These are phyloP conservation scores for Alternaria hordeiaustralica DNA, from an alignment of 2,329 filamentous ascomycete genomes.

Conservation along the genomic window DNA sequence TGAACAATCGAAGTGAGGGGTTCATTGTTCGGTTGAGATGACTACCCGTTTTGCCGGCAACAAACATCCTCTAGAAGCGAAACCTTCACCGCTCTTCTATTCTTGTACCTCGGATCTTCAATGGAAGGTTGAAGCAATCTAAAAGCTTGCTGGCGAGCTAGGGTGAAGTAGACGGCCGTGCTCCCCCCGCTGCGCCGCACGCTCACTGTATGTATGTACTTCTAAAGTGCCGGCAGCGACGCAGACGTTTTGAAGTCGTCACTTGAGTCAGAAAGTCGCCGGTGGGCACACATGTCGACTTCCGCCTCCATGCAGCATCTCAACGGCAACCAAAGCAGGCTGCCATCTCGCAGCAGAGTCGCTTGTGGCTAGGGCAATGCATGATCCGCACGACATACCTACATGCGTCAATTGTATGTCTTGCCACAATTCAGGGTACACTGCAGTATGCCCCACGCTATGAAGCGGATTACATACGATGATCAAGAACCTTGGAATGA, in stretches of 20 bases:
- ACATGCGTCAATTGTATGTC: slow-evolving; percentile 39
- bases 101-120: slow-evolving; percentile 22
- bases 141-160: slow-evolving; percentile 28
- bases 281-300: slow-evolving; percentile 22
- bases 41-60: slow-evolving; percentile 37
- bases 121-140: slow-evolving; percentile 33
- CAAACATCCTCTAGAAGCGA: slow-evolving; percentile 14
- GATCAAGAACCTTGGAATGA: slow-evolving; percentile 13
- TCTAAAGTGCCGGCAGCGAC: slow-evolving; percentile 15
- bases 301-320: slow-evolving; percentile 34
- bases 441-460: slow-evolving; percentile 36
- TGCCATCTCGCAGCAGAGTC: slow-evolving; percentile 37
- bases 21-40: slow-evolving; percentile 24
- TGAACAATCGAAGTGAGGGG: slow-evolving; percentile 30
- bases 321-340: slow-evolving; percentile 27
- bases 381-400: slow-evolving; percentile 47
- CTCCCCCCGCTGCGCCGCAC: slow-evolving; percentile 26
- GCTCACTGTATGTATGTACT: slow-evolving; percentile 16
- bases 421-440: slow-evolving; percentile 35
- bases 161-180: slow-evolving; percentile 26
- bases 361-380: slow-evolving; percentile 30
- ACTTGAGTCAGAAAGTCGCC: slow-evolving; percentile 3
- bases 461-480: slow-evolving; percentile 18
- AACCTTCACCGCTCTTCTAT: slow-evolving; percentile 46
- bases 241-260: not conserved